These are phyloP conservation scores for Rhodamnia rubescens DNA, from an alignment of 345 rosid species.

Conservation along the genomic window DNA sequence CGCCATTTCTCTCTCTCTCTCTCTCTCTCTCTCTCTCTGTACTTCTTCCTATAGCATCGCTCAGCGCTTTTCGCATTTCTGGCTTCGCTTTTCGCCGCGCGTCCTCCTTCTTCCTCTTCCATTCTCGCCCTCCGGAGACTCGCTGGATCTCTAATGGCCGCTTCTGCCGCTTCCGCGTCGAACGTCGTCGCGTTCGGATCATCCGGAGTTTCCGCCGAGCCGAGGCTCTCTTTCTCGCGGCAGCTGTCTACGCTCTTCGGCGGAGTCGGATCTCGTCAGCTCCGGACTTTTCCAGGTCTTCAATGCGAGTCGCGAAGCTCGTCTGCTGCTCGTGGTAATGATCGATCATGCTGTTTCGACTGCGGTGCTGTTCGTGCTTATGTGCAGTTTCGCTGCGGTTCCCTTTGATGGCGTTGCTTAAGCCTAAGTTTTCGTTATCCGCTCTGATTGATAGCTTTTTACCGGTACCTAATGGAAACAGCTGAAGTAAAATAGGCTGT, in stretches of 20 bases:
- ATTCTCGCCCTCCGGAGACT: slow-evolving; percentile 9
- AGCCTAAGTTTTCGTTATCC: not conserved
- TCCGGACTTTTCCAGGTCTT: slow-evolving; percentile 24
- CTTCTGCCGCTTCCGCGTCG: slow-evolving; percentile 62
- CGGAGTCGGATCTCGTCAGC: slow-evolving; percentile 13
- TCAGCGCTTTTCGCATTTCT: slow-evolving; percentile 7
- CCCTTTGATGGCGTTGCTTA: not conserved
- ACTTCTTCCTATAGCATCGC: not conserved
- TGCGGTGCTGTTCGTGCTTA: not conserved
- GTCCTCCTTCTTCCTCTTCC: slow-evolving; percentile 2
- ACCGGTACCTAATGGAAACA: not conserved
- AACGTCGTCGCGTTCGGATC: slow-evolving; percentile 36
- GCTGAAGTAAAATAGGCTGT: not conserved
- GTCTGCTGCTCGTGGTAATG: slow-evolving; percentile 44
- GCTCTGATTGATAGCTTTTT: not conserved
- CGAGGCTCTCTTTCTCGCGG: slow-evolving; percentile 22
- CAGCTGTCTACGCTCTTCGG: slow-evolving; percentile 35
- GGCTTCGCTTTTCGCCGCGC: slow-evolving; percentile 22
- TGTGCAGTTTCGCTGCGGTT: not conserved
- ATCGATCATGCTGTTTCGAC: not conserved
- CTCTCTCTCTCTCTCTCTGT: not conserved
- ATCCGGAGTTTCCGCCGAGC: slow-evolving; percentile 20
- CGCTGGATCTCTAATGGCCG: slow-evolving; percentile 35
- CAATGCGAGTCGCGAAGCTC: slow-evolving; percentile 30
- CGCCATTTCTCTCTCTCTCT: not conserved